Percentiles rank a stretch among this genome's conserved stretches.
Evolutionary conservation across 345 rosid genomes (phyloP).

Genomic region (Salix caprea): DNA sequence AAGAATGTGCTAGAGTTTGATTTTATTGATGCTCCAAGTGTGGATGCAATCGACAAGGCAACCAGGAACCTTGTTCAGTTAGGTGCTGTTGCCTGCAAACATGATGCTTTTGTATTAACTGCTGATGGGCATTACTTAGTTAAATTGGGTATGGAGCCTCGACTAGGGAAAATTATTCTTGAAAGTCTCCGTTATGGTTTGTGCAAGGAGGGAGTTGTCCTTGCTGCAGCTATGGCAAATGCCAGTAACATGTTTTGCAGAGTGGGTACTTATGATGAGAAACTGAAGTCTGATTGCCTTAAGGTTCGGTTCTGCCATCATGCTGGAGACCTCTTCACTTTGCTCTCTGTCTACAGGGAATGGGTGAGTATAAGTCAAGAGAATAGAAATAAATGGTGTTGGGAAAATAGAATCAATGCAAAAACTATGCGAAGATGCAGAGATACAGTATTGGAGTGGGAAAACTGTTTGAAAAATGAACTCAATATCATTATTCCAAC

Average conservation of each 20-base stretch:
- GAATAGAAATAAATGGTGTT: slow-evolving; percentile 74
- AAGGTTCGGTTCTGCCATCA: slow-evolving; percentile 82
- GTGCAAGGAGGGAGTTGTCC: slow-evolving; percentile 81
- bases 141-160: slow-evolving; percentile 86
- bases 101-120: slow-evolving; percentile 53
- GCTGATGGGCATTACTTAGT: slow-evolving; percentile 56
- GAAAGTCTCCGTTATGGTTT: slow-evolving; percentile 47
- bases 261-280: slow-evolving; percentile 65
- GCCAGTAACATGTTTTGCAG: slow-evolving; percentile 87
- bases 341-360: slow-evolving; percentile 75
- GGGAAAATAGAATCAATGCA: slow-evolving; percentile 91
- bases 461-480: slow-evolving; percentile 60
- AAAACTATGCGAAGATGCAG: slow-evolving; percentile 87
- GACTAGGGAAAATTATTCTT: slow-evolving; percentile 74
- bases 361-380: slow-evolving; percentile 57
- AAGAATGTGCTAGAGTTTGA: slow-evolving; percentile 57
- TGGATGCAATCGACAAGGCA: slow-evolving; percentile 65
- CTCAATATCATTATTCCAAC: slow-evolving; percentile 52
- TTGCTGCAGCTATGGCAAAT: slow-evolving; percentile 87
- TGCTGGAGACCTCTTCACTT: slow-evolving; percentile 77
- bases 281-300: slow-evolving; percentile 68
- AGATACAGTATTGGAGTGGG: slow-evolving; percentile 69
- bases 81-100: slow-evolving; percentile 55
- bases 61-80: slow-evolving; percentile 66
- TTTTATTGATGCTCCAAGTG: slow-evolving; percentile 82